Conservation (phyloP, 1,139 yeast species). For the Wickerhamomyces sp. region DNA sequence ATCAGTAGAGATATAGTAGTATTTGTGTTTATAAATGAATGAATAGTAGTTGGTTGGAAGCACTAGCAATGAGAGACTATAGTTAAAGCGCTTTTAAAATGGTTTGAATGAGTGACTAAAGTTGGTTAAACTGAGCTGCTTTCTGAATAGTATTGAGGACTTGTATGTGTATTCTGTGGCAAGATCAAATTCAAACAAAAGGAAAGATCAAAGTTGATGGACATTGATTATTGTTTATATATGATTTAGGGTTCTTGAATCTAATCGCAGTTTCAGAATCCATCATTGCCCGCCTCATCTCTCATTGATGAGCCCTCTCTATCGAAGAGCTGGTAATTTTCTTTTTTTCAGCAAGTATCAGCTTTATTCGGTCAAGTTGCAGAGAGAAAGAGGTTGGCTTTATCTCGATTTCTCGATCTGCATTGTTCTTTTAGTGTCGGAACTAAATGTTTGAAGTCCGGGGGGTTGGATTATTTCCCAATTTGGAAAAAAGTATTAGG, state of each 20-base stretch:
- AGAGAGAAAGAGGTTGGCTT: neutral
- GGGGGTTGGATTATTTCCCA: neutral
- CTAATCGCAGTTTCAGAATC: too few species aligned
- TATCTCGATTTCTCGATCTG: too few species aligned
- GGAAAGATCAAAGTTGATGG: too few species aligned
- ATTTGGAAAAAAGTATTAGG: neutral
- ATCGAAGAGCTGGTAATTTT: too few species aligned
- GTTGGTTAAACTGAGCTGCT: conserved; percentile 5
- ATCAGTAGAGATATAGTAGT: neutral
- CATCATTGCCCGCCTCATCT: too few species aligned
- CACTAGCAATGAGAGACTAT: conserved; percentile 22
- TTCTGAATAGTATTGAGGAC: neutral
- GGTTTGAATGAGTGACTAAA: conserved; percentile 19
- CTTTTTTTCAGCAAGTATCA: too few species aligned
- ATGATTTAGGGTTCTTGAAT: too few species aligned
- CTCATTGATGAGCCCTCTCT: too few species aligned
- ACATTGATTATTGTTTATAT: too few species aligned
- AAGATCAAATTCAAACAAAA: neutral
- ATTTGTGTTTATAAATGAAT: conserved; percentile 10
- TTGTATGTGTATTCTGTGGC: neutral
- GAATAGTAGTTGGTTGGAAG: conserved; percentile 20
- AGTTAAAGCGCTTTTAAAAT: conserved; percentile 17
- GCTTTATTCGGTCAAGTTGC: neutral
- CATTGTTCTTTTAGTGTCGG: too few species aligned
- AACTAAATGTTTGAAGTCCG: too few species aligned